Evolutionary conservation across 306 rosid species (phyloP).

Genomic region (Acacia acuminata): DNA sequence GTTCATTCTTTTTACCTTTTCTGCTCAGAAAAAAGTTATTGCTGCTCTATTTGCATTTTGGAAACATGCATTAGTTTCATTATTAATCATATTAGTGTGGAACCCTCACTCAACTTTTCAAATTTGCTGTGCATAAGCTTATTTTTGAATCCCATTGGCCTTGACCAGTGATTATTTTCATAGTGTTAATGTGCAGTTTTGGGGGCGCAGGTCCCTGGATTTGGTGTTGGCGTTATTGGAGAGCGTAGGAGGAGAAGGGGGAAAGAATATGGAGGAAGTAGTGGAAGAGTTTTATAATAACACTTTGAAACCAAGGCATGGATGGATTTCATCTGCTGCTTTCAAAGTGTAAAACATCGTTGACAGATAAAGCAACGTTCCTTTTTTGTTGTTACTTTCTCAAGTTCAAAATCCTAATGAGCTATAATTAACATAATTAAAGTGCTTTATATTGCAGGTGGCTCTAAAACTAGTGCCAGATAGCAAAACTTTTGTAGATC

Average conservation of each 20-base stretch:
- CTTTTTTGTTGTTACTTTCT: background rate
- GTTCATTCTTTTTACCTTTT: too few species aligned
- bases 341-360: conserved; percentile 51
- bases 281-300: conserved; percentile 74
- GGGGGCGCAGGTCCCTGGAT: too few species aligned
- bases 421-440: background rate
- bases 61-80: too few species aligned
- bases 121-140: too few species aligned
- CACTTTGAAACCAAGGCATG: conserved; percentile 85
- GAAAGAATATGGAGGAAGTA: conserved; percentile 63
- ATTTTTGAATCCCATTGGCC: too few species aligned
- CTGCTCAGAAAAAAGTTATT: too few species aligned
- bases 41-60: too few species aligned
- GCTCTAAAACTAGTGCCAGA: conserved; percentile 82
- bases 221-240: too few species aligned
- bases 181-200: too few species aligned
- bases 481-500: conserved; percentile 49
- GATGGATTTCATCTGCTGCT: conserved; percentile 98
- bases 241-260: conserved; percentile 47
- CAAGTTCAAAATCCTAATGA: background rate
- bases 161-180: too few species aligned
- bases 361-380: background rate
- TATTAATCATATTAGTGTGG: too few species aligned
- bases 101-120: too few species aligned
- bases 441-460: conserved; percentile 51